phyloP scores from a whole-genome alignment of 371 early-diverging fungal genomes.

The Mucor irregularis region DNA sequence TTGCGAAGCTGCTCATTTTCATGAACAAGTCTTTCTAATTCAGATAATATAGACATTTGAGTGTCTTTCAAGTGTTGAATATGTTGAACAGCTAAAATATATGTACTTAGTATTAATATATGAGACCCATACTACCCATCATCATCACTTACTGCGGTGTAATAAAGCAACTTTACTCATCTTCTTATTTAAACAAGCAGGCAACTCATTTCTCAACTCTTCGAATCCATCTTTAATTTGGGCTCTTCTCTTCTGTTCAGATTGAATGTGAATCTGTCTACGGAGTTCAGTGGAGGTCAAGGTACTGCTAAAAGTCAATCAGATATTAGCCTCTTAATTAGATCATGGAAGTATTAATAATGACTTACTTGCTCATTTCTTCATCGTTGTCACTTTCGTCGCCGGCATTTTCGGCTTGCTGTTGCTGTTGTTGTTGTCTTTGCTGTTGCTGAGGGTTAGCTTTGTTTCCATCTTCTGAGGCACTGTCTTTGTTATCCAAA shows the following conservation, averaged over 20 bases:
- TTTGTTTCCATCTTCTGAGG: conserved; percentile 2
- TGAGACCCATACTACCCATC: too few relatives aligned
- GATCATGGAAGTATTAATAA: background rate
- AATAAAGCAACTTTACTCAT: conserved; percentile 41
- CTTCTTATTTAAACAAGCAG: conserved; percentile 35
- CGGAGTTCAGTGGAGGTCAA: conserved; percentile 35
- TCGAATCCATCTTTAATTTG: conserved; percentile 48
- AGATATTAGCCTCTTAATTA: background rate
- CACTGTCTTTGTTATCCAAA: background rate
- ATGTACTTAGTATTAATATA: too few relatives aligned
- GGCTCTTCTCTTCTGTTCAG: conserved; percentile 52
- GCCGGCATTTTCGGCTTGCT: background rate
- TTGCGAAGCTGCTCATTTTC: conserved; percentile 45
- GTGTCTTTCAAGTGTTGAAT: conserved; percentile 41
- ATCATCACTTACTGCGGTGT: conserved; percentile 38
- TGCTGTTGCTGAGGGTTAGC: background rate
- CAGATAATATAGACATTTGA: conserved; percentile 33
- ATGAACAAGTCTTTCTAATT: conserved; percentile 36
- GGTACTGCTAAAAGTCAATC: background rate
- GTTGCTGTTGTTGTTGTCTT: background rate
- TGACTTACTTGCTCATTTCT: conserved; percentile 19
- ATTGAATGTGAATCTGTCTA: conserved; percentile 50
- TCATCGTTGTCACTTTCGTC: conserved; percentile 27
- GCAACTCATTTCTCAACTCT: conserved; percentile 35
- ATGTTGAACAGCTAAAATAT: conserved; percentile 44